Base-by-base conservation (phyloP, 2,329 filamentous ascomycete species). In the Saccharata proteae region DNA sequence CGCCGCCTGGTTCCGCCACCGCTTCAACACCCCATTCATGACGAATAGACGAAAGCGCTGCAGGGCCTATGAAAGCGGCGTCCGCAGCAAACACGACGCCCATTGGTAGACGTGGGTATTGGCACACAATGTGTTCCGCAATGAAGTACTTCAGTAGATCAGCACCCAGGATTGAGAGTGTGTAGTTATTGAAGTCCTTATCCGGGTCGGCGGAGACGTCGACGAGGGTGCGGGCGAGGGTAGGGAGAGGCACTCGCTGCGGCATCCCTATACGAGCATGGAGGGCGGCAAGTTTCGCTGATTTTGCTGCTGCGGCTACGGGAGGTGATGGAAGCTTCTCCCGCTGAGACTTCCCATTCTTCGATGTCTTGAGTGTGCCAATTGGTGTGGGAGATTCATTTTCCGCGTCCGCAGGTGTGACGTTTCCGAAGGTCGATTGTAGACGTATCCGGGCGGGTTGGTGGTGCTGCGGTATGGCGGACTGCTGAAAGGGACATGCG, bases 21-120 rank as follows among this genome's bases (percentile, higher is more conserved):
- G 67, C 61, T 54, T 96, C 88, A 11, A 96, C 75, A 59, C 90
- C 90, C 90, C 90, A 98, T 60, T 90, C 80, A 39, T 69, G 65
- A 11, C 81, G 74, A 42, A 96, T 70, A 13, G 75, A 65, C 30
- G 77, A 64, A 27, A 96, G 67, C 1, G 86, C 76, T 42, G 75
- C 72, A 5, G 74, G 69, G 4, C 90, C 90, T 27, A 77, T 70
- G 53, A 84, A 96, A 27, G 82, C 85, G 47, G 80, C 77, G 64
- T 93, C 77, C 18, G 84, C 80, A 32, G 85, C 76, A 59, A 84
- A 92, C 31, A 93, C 63, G 35, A 98, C 79, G n/a, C 71, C 61
- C 69, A 90, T 80, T 32, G 90, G 90, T 33, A 98, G 69, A 29
- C 90, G 84, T 10, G 90, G 90, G 59, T 86, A 96, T 49, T 77